These are phyloP conservation scores for Sideroxylon spinosum DNA, from an alignment of 179 eudicot species.

Conservation along the genomic window DNA sequence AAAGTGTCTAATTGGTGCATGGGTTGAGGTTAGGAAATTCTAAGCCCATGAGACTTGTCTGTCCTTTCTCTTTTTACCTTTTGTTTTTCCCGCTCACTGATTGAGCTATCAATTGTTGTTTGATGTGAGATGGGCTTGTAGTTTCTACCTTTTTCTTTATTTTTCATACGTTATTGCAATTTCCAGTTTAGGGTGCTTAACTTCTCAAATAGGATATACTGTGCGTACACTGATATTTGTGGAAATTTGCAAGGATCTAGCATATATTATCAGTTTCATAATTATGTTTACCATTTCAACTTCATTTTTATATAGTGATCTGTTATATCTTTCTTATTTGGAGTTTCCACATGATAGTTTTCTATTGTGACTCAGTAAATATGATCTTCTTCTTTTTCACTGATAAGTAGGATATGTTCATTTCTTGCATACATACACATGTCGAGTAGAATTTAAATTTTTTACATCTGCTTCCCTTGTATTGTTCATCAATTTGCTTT, in stretches of 20 bases:
- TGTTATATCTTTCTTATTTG: background rate
- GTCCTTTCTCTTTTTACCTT: background rate
- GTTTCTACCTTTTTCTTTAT: background rate
- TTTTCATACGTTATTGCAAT: background rate
- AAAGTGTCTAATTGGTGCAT: too few relatives aligned
- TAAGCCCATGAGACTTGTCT: background rate
- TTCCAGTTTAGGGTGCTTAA: background rate
- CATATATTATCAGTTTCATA: background rate
- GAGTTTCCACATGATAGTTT: constrained; percentile 14
- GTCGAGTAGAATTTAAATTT: background rate
- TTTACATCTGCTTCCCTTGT: background rate
- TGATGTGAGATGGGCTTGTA: background rate
- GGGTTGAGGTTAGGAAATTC: too few relatives aligned
- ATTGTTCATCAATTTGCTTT: background rate
- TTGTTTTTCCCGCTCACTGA: background rate
- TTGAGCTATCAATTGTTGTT: background rate
- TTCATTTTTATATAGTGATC: constrained; percentile 3
- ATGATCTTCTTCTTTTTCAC: too few relatives aligned
- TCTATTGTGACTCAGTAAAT: background rate
- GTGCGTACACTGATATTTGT: background rate
- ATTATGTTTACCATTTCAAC: background rate
- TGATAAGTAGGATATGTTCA: background rate
- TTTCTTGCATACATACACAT: background rate
- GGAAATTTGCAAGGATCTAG: background rate
- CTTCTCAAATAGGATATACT: background rate